Evolutionary conservation across 2,329 filamentous ascomycete species (phyloP).

Genomic region (Apiospora sp.): DNA sequence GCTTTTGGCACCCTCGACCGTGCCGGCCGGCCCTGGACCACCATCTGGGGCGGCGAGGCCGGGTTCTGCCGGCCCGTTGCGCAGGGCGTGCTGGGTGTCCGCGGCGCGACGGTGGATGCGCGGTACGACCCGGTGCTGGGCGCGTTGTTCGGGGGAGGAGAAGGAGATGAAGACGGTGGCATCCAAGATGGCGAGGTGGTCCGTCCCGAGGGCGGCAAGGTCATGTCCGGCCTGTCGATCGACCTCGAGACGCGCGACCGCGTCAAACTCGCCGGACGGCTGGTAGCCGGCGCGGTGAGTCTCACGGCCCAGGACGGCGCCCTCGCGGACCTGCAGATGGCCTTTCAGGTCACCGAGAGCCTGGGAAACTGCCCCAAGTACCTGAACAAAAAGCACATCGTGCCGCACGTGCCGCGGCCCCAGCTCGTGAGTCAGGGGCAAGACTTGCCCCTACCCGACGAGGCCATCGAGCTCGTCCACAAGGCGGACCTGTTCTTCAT

Average conservation of each 20-base stretch:
- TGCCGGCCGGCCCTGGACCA: constrained; percentile 75
- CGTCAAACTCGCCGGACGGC: constrained; percentile 76
- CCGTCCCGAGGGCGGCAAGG: constrained; percentile 48
- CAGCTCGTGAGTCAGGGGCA: constrained; percentile 42
- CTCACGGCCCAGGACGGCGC: constrained; percentile 38
- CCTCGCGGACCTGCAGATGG: constrained; percentile 58
- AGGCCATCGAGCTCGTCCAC: constrained; percentile 66
- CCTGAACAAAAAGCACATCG: constrained; percentile 75
- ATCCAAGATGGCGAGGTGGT: constrained; percentile 38
- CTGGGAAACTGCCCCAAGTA: constrained; percentile 91
- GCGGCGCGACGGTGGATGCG: constrained; percentile 63
- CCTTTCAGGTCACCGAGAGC: constrained; percentile 74
- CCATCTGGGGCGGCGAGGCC: constrained; percentile 76
- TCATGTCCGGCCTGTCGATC: constrained; percentile 62
- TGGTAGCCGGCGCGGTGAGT: constrained; percentile 69
- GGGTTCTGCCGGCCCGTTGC: constrained; percentile 73
- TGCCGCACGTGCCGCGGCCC: constrained; percentile 61
- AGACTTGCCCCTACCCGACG: constrained; percentile 53
- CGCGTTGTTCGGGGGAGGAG: constrained; percentile 61
- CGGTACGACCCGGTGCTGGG: constrained; percentile 74
- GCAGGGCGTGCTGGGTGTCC: constrained; percentile 69
- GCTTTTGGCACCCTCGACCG: constrained; percentile 77
- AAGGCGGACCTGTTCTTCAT: constrained; percentile 82
- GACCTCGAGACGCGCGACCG: constrained; percentile 73
- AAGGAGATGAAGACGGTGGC: constrained; percentile 49